phyloP scores from a whole-genome alignment of 2,329 filamentous ascomycete genomes.

The Nemania sp. region DNA sequence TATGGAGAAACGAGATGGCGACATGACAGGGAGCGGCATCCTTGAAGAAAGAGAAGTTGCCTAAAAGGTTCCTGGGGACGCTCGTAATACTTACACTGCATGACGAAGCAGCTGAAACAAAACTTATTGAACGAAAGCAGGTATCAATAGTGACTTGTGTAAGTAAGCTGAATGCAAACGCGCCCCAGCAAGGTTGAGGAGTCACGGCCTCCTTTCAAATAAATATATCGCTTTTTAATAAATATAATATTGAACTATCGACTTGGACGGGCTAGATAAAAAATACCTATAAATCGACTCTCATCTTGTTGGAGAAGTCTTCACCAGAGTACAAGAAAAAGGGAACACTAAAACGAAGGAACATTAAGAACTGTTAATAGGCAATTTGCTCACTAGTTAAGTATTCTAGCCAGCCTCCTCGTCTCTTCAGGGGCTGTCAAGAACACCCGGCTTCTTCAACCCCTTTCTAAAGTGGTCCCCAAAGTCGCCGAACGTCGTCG shows the following conservation, averaged over 20 bases:
- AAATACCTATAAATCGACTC: no score
- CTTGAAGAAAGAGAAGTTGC: conserved; percentile 8
- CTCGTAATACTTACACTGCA: not conserved
- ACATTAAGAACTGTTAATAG: no score
- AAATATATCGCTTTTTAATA: not conserved
- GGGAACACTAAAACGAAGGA: no score
- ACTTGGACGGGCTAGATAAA: no score
- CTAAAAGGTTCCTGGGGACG: not conserved
- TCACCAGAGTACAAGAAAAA: no score
- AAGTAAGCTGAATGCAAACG: not conserved
- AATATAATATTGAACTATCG: not conserved
- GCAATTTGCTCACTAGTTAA: no score
- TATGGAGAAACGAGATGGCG: conserved; percentile 8
- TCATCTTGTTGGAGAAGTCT: no score
- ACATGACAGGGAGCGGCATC: not conserved
- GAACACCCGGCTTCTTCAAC: not conserved
- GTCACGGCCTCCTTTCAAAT: not conserved
- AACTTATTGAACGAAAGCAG: not conserved
- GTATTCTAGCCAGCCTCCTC: no score
- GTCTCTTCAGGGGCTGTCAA: not conserved
- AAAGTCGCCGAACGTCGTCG: not conserved
- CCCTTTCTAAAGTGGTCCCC: not conserved
- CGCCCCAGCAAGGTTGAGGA: no score
- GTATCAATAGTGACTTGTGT: not conserved
- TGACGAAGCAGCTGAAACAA: not conserved